phyloP scores from a whole-genome alignment of 768 basidiomycete genomes.

The Boletus sp. region DNA sequence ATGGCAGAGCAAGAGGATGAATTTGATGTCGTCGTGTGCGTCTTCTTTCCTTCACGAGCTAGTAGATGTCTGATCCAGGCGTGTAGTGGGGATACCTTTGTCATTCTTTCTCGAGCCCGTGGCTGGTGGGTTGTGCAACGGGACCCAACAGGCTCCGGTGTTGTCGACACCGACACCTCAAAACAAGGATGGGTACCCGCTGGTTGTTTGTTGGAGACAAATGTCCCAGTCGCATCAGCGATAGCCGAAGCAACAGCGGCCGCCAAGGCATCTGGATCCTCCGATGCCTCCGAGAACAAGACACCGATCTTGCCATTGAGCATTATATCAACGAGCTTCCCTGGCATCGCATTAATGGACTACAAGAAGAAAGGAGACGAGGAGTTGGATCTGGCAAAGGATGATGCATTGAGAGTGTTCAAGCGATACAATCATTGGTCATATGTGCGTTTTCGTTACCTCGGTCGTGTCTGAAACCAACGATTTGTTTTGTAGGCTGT shows the following conservation, averaged over 20 bases:
- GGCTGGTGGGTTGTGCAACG: slow-evolving; percentile 99
- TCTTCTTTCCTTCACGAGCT: slow-evolving; percentile 15
- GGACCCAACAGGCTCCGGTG: slow-evolving; percentile 81
- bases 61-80: slow-evolving; percentile 3
- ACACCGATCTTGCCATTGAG: slow-evolving; percentile 85
- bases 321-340: slow-evolving; percentile 97
- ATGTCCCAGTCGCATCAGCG: slow-evolving; percentile 84
- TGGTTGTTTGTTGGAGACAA: slow-evolving; percentile 92
- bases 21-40: slow-evolving; percentile 95
- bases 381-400: slow-evolving; percentile 85
- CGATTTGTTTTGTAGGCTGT: slow-evolving; percentile 60
- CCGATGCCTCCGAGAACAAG: slow-evolving; percentile 41
- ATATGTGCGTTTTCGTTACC: slow-evolving; percentile 52
- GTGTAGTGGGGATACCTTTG: slow-evolving; percentile 83
- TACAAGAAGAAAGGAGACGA: slow-evolving; percentile 93
- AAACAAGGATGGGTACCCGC: slow-evolving; percentile 98
- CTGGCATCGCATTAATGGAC: slow-evolving; percentile 94
- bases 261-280: slow-evolving; percentile 44
- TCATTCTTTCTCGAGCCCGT: slow-evolving; percentile 89
- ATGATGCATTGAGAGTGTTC: slow-evolving; percentile 87
- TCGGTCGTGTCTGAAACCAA: background rate
- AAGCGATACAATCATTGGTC: slow-evolving; percentile 99
- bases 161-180: slow-evolving; percentile 68
- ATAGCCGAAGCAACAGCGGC: slow-evolving; percentile 77
- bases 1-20: slow-evolving; percentile 99